Evolutionary conservation across 306 rosid genomes (phyloP), one percentile per base, ranked within the genome.

Genomic region (Vigna unguiculata): DNA sequence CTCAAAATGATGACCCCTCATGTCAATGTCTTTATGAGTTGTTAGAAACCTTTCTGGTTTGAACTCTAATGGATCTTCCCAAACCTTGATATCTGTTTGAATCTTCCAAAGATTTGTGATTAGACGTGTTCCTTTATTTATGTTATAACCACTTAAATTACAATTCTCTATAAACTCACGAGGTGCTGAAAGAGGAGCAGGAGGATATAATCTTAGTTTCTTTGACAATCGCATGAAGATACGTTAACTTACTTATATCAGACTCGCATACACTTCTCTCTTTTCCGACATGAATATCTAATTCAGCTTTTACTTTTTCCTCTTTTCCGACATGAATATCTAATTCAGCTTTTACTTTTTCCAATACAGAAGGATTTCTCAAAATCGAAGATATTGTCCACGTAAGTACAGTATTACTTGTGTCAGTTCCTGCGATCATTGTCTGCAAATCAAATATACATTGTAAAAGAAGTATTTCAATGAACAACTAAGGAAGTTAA

Each of bases 41-140:
- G 72, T 80, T 7, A 80, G 66, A 9, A 80, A 80, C 14, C 84
- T 74, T 66, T 80, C 71, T 16, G 84, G 84, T 12, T 67, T 74
- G 11, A 80, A 80, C 1, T 52, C 25, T 1, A 52, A 19, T 19
- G 58, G 14, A 52, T 52, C 13, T 7, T 24, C 4, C 60, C 60
- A 54, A 54, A 54, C 30, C 10, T 2, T 21, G 1, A 0, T 13
- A 0, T 53, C 25, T 20, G 4, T 53, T 0, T 53, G 60, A 0
- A 54, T 21, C 60, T 21, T 54, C 60, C 60, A 54, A 20, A 54
- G 7, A 3, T 53, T 9, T 54, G 16, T 3, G 8, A 54, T 21
- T 3, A 9, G 7, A 2, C 16, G 30, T 4, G 60, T 54, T 20
- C 32, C 60, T 2, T 54, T 54, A 21, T 54, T 10, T 15, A 54